These are phyloP conservation scores for Exophiala sideris DNA, from an alignment of 2,329 filamentous ascomycete species.

Conservation along the genomic window DNA sequence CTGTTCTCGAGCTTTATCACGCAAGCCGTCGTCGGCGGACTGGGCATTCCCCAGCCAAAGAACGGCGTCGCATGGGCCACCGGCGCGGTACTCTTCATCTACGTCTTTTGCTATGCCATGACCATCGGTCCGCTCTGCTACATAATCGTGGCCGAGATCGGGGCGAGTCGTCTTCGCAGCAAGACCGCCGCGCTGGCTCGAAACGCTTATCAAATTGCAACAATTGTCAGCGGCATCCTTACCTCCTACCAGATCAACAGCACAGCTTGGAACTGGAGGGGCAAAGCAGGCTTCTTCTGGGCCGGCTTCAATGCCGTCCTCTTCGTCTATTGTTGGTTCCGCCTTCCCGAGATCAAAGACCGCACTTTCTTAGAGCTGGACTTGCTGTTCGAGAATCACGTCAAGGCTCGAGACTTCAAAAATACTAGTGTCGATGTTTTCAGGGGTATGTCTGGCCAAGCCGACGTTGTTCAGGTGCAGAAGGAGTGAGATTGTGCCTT, in stretches of 20 bases:
- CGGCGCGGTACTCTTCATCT: constrained; percentile 51
- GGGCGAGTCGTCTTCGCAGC: constrained; percentile 51
- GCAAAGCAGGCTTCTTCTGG: constrained; percentile 40
- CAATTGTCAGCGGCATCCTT: constrained; percentile 42
- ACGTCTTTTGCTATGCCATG: constrained; percentile 53
- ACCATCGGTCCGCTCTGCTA: constrained; percentile 55
- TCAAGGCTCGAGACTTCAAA: too few relatives aligned
- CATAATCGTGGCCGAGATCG: constrained; percentile 51
- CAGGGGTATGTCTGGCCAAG: too few relatives aligned
- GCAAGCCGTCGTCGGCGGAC: constrained; percentile 33
- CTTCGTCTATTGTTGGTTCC: constrained; percentile 40
- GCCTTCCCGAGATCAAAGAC: constrained; percentile 41
- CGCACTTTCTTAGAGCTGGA: too few relatives aligned
- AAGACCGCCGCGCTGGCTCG: constrained; percentile 55
- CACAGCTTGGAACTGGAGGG: constrained; percentile 36
- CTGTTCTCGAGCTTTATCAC: constrained; percentile 55
- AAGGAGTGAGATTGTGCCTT: too few relatives aligned
- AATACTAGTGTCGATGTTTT: too few relatives aligned
- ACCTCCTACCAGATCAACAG: constrained; percentile 31
- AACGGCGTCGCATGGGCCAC: constrained; percentile 26
- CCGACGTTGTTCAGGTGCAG: too few relatives aligned
- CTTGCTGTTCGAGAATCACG: too few relatives aligned
- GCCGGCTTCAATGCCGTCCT: constrained; percentile 33
- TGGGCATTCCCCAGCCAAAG: constrained; percentile 31
- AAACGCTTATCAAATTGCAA: constrained; percentile 43